Evolutionary conservation across 2,329 filamentous ascomycete genomes (phyloP).

Genomic region (Rhytidhysteron rufulum): DNA sequence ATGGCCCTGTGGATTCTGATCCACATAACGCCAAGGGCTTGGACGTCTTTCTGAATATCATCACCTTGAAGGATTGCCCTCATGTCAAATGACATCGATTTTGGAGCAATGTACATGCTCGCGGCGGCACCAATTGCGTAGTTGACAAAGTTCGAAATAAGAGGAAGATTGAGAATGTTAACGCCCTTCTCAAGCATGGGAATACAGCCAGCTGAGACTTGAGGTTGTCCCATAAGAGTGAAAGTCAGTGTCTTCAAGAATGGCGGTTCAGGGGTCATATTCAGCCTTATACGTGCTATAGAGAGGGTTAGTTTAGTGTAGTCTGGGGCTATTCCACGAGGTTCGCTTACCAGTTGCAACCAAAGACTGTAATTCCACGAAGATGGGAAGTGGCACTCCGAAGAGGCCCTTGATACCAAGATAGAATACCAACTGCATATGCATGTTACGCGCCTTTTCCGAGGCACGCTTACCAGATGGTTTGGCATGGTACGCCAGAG

Average conservation of each 20-base stretch:
- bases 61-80: constrained; percentile 88
- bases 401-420: constrained; percentile 85
- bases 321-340: too few relatives aligned
- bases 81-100: constrained; percentile 88
- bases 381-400: constrained; percentile 82
- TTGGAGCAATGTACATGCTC: constrained; percentile 87
- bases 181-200: constrained; percentile 89
- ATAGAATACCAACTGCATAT: constrained; percentile 94
- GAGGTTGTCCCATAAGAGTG: constrained; percentile 89
- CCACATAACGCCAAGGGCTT: constrained; percentile 85
- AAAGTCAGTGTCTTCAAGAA: constrained; percentile 91
- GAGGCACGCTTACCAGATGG: constrained; percentile 67
- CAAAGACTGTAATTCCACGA: constrained; percentile 84
- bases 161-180: constrained; percentile 84
- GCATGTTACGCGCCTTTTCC: constrained; percentile 89
- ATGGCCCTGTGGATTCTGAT: constrained; percentile 84
- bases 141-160: constrained; percentile 96
- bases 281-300: constrained; percentile 74
- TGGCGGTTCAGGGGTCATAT: constrained; percentile 84
- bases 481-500: constrained; percentile 85
- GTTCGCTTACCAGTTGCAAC: constrained; percentile 87
- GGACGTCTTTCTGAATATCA: constrained; percentile 82
- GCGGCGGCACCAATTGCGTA: constrained; percentile 86
- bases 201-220: constrained; percentile 82
- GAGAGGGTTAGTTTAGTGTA: too few relatives aligned